Evolutionary conservation across 1,284 basidiomycete genomes (phyloP).

Genomic region (Leccinum olivaceoglutinosum): DNA sequence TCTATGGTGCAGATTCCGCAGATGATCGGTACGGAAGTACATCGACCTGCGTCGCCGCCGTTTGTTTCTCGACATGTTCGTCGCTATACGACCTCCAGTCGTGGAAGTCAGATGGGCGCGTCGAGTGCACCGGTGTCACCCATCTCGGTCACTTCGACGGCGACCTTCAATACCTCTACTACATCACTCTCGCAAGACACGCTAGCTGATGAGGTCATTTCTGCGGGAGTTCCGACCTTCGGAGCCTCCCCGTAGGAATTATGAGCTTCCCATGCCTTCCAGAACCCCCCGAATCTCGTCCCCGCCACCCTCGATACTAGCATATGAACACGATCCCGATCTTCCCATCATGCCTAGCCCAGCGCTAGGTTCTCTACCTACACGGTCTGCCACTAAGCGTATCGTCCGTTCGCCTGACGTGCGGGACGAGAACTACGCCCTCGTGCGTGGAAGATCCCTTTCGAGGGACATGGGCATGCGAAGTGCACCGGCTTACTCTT

Average conservation of each 20-base stretch:
- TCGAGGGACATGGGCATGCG: slow-evolving; percentile 29
- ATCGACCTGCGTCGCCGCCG: slow-evolving; percentile 28
- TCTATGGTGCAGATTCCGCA: slow-evolving; percentile 24
- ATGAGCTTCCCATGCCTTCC: slow-evolving; percentile 18
- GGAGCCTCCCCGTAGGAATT: slow-evolving; percentile 21
- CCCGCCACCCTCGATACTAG: slow-evolving; percentile 10
- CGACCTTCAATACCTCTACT: slow-evolving; percentile 23
- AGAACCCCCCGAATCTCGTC: slow-evolving; percentile 24
- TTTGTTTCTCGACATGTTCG: slow-evolving; percentile 29
- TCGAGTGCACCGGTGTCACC: slow-evolving; percentile 32
- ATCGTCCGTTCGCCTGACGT: slow-evolving; percentile 25
- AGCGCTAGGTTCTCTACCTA: slow-evolving; percentile 15
- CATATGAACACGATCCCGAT: slow-evolving; percentile 28
- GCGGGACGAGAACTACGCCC: slow-evolving; percentile 26
- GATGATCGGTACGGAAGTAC: slow-evolving; percentile 12
- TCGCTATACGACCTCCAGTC: slow-evolving; percentile 30
- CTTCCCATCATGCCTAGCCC: slow-evolving; percentile 23
- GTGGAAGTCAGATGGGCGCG: slow-evolving; percentile 24
- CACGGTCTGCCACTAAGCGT: slow-evolving; percentile 29
- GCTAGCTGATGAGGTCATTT: slow-evolving; percentile 16
- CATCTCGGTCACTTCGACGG: slow-evolving; percentile 24
- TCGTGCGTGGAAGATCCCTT: slow-evolving; percentile 29
- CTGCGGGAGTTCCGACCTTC: slow-evolving; percentile 13
- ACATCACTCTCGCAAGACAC: slow-evolving; percentile 16
- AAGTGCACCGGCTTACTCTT: slow-evolving; percentile 31